Evolutionary conservation across 2,329 filamentous ascomycete genomes (phyloP).

Genomic region (Atkinsonella hypoxylon): DNA sequence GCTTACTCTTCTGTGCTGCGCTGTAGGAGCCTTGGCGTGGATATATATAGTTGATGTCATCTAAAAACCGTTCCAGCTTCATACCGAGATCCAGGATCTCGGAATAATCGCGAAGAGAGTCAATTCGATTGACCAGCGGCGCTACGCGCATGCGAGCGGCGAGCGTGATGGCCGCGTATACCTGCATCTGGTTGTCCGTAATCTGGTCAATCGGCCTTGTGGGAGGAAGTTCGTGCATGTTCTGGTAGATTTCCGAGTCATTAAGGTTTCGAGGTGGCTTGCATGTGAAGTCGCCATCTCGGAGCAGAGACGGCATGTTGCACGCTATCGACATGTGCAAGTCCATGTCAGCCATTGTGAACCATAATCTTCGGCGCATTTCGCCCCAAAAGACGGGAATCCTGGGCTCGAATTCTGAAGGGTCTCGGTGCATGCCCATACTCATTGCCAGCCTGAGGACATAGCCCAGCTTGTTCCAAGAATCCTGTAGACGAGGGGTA

Average conservation of each 20-base stretch:
- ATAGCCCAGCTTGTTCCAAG: conserved; percentile 43
- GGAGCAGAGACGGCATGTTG: conserved; percentile 38
- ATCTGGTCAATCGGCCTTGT: conserved; percentile 38
- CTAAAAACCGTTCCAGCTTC: conserved; percentile 40
- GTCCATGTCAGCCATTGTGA: conserved; percentile 44
- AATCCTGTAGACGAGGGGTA: conserved; percentile 36
- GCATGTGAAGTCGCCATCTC: conserved; percentile 42
- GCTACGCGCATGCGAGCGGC: conserved; percentile 36
- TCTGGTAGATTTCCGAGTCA: conserved; percentile 35
- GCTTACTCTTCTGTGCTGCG: conserved; percentile 32
- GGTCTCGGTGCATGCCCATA: conserved; percentile 46
- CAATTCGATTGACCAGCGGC: conserved; percentile 38
- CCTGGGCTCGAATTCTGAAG: conserved; percentile 37
- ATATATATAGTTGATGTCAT: conserved; percentile 42
- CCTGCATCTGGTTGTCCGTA: conserved; percentile 42
- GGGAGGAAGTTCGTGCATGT: conserved; percentile 36
- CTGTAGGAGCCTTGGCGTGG: conserved; percentile 32
- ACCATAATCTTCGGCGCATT: conserved; percentile 42
- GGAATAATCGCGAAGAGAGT: conserved; percentile 38
- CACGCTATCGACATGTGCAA: conserved; percentile 40
- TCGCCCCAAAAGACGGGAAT: conserved; percentile 41
- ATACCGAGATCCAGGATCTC: conserved; percentile 40
- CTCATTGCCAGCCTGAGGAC: conserved; percentile 46
- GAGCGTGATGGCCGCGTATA: conserved; percentile 39
- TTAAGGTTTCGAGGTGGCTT: conserved; percentile 40